Conservation (phyloP, 228 moss, liverwort and hornwort genomes). For the Sphagnum fallax region DNA sequence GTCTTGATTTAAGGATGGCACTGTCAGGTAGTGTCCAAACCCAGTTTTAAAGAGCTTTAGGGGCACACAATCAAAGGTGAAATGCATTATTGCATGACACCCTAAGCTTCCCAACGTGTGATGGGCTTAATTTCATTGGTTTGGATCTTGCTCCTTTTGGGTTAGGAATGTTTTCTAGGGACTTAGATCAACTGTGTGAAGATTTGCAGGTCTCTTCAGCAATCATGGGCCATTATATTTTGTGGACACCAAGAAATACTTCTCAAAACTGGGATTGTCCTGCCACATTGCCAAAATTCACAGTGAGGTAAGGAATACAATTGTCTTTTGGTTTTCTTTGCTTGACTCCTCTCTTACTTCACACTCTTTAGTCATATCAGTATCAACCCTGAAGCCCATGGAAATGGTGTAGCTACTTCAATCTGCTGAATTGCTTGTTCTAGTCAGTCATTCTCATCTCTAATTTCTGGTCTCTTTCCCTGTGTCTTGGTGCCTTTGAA, state of each 20-base stretch:
- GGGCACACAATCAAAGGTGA: background rate
- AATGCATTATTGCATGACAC: background rate
- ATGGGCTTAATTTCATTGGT: constrained; percentile 1
- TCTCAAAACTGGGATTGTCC: constrained; percentile 73
- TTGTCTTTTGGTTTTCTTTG: background rate
- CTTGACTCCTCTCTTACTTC: background rate
- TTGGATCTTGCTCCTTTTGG: background rate
- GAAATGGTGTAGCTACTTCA: background rate
- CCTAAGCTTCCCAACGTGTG: background rate
- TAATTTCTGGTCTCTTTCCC: background rate
- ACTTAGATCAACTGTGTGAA: background rate
- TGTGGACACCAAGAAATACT: constrained; percentile 82
- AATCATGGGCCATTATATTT: constrained; percentile 98
- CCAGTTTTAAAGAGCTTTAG: background rate
- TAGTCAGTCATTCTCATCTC: background rate
- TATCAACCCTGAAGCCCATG: background rate
- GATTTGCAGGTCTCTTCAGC: constrained; percentile 85
- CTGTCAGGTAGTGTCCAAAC: background rate
- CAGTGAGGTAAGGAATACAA: constrained; percentile 60
- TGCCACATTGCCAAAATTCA: constrained; percentile 91
- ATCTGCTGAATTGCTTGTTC: background rate
- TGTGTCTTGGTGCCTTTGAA: too few species aligned
- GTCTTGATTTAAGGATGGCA: background rate
- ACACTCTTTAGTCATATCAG: too few species aligned
- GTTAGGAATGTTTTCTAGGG: too few species aligned